A percentile compares a stretch with the other conserved stretches of the same genome.
Evolutionary conservation across 805 yeast species (phyloP).

Genomic region (Metschnikowia dekortorum): DNA sequence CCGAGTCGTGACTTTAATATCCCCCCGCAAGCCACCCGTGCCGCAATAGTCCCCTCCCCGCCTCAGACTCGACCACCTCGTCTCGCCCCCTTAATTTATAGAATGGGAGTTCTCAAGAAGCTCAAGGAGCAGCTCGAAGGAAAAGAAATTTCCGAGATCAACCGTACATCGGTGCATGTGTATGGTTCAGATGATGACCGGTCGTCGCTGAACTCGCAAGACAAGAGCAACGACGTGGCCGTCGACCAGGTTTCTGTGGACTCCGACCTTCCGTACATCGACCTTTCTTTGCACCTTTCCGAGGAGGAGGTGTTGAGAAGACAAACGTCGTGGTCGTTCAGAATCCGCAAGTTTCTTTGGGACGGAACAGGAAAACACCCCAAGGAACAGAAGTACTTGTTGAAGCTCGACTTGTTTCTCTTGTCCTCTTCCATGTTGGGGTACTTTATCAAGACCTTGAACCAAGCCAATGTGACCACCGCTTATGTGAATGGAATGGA

Average conservation of each 20-base stretch:
- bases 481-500: slow-evolving; percentile 18
- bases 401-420: slow-evolving; percentile 32
- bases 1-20: too few relatives aligned
- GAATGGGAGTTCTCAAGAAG: slow-evolving; percentile 2
- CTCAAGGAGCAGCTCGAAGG: slow-evolving; percentile 6
- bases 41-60: too few relatives aligned
- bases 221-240: not conserved
- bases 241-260: not conserved
- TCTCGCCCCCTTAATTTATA: not conserved
- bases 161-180: not conserved
- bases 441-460: slow-evolving; percentile 17
- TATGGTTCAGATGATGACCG: not conserved
- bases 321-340: slow-evolving; percentile 19
- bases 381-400: slow-evolving; percentile 28
- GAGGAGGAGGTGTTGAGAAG: slow-evolving; percentile 20
- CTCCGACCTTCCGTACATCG: slow-evolving; percentile 7
- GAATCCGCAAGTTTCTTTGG: slow-evolving; percentile 28
- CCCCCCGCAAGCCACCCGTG: too few relatives aligned
- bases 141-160: slow-evolving; percentile 7
- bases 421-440: slow-evolving; percentile 18
- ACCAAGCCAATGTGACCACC: slow-evolving; percentile 16
- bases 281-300: slow-evolving; percentile 7
- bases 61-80: not conserved
- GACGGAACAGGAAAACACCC: slow-evolving; percentile 38
- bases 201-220: not conserved